Evolutionary conservation across 495 filamentous ascomycete genomes (phyloP).

Genomic region (Penicillium paxilli): DNA sequence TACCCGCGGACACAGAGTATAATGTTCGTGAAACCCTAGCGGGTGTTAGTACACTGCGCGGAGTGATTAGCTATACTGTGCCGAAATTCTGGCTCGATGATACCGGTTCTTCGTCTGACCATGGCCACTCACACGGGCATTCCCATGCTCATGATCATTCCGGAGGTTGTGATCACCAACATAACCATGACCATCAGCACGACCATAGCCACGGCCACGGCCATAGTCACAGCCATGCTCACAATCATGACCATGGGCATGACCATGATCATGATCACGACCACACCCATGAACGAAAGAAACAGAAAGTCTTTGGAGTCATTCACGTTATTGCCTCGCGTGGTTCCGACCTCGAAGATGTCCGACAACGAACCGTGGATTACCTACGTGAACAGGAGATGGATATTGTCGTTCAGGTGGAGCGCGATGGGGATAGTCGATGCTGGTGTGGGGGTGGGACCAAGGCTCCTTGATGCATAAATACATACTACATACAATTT

Average conservation of each 20-base stretch:
- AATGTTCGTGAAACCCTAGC: conserved; percentile 80
- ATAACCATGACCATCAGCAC: conserved; percentile 20
- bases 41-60: conserved; percentile 77
- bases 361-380: conserved; percentile 62
- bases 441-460: conserved; percentile 73
- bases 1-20: conserved; percentile 87
- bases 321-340: conserved; percentile 78
- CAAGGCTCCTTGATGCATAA: conserved; percentile 24
- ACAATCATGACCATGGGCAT: conserved; percentile 14
- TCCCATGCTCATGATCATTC: conserved; percentile 28
- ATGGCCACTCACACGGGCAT: conserved; percentile 22
- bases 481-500: background rate
- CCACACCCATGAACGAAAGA: conserved; percentile 31
- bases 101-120: conserved; percentile 38
- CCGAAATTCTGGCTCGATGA: conserved; percentile 95
- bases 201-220: conserved; percentile 2
- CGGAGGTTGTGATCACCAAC: conserved; percentile 25
- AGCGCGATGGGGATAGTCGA: conserved; percentile 70
- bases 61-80: conserved; percentile 82
- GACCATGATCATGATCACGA: conserved; percentile 24
- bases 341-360: conserved; percentile 72
- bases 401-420: conserved; percentile 74
- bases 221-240: conserved; percentile 6
- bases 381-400: conserved; percentile 62
- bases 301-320: conserved; percentile 65